Conservation (phyloP, 768 basidiomycete species). For the Pulveroboletus frians region DNA sequence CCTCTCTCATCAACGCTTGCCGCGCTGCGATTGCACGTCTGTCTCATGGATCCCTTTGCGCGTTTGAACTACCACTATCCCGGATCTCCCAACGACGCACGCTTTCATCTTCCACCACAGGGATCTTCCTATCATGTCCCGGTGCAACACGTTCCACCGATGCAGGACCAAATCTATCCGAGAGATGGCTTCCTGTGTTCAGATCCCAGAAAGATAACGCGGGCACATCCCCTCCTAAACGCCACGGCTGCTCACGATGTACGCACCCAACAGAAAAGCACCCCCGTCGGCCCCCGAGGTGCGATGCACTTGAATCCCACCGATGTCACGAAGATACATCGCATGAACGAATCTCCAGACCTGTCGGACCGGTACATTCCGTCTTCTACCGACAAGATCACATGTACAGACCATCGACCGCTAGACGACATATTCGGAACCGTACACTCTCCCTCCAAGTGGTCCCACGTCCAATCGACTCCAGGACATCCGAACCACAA, state of each 20-base stretch:
- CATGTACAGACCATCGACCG: constrained; percentile 25
- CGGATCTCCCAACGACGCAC: not conserved
- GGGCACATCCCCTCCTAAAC: not conserved
- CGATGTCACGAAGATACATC: not conserved
- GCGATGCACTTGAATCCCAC: not conserved
- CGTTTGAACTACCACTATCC: constrained; percentile 17
- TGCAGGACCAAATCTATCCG: not conserved
- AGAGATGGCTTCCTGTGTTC: not conserved
- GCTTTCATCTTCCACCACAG: not conserved
- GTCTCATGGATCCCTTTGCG: constrained; percentile 13
- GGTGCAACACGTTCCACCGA: not conserved
- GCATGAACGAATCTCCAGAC: not conserved
- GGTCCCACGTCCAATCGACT: not conserved
- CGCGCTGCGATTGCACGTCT: not conserved
- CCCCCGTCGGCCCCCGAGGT: not conserved
- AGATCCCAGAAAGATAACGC: not conserved
- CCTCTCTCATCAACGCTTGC: not conserved
- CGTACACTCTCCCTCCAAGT: not conserved
- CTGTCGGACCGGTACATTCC: constrained; percentile 23
- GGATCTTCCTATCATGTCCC: not conserved
- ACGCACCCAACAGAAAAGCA: not conserved
- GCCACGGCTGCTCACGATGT: not conserved
- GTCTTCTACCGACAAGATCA: constrained; percentile 27
- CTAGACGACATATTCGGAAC: constrained; percentile 25
- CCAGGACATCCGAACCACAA: not conserved